Conservation (phyloP, 2,329 filamentous ascomycete genomes). For the Calonectria honghensis region DNA sequence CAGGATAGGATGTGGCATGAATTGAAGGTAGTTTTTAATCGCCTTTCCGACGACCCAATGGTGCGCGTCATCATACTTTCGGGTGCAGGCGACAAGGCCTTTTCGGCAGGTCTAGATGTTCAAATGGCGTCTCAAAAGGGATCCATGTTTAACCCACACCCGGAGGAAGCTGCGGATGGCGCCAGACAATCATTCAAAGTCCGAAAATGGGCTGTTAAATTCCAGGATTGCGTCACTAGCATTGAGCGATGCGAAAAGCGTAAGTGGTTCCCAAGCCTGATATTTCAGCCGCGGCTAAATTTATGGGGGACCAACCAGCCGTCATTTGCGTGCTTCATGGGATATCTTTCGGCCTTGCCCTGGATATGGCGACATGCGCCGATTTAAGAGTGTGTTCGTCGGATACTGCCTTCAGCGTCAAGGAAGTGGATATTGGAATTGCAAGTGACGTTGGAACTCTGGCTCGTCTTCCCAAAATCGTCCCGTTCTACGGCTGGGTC, state of each 20-base stretch:
- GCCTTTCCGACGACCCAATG: slow-evolving; percentile 80
- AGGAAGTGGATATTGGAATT: slow-evolving; percentile 87
- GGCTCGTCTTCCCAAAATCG: slow-evolving; percentile 81
- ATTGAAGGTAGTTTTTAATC: slow-evolving; percentile 80
- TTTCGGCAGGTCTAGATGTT: slow-evolving; percentile 89
- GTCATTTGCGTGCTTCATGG: slow-evolving; percentile 88
- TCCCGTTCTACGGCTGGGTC: slow-evolving; percentile 82
- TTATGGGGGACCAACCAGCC: slow-evolving; percentile 65
- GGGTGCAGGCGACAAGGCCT: slow-evolving; percentile 86
- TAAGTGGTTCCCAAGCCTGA: slow-evolving; percentile 60
- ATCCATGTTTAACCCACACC: slow-evolving; percentile 57
- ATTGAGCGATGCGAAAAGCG: slow-evolving; percentile 92
- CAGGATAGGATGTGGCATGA: slow-evolving; percentile 83
- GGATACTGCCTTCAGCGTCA: slow-evolving; percentile 79
- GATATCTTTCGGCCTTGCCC: slow-evolving; percentile 82
- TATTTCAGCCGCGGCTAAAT: not conserved
- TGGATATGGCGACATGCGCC: slow-evolving; percentile 81
- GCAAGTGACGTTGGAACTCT: slow-evolving; percentile 87
- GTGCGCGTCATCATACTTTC: slow-evolving; percentile 86
- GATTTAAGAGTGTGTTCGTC: slow-evolving; percentile 80
- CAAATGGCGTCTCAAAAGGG: slow-evolving; percentile 76
- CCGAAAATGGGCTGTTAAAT: slow-evolving; percentile 81
- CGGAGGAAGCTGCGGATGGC: slow-evolving; percentile 67
- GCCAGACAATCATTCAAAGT: slow-evolving; percentile 78
- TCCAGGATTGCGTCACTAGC: slow-evolving; percentile 84